These are phyloP conservation scores for Grosmannia clavigera DNA, from an alignment of 2,329 filamentous ascomycete species.

Conservation along the genomic window DNA sequence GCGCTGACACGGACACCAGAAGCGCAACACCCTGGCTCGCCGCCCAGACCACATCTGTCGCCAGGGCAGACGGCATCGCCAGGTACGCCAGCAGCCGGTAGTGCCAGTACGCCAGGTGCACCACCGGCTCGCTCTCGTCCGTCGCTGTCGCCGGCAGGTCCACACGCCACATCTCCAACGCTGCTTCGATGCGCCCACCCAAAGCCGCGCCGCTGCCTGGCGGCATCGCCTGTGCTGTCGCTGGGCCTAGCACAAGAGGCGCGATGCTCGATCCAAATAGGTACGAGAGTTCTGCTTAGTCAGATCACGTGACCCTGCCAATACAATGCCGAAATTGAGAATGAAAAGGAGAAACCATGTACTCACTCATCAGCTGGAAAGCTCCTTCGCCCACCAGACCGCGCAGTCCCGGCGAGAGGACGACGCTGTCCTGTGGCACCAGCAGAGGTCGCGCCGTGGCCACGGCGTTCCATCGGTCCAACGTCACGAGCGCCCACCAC, in stretches of 20 bases:
- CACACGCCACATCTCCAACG: conserved; percentile 54
- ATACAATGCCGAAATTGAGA: too few relatives aligned
- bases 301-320: not conserved
- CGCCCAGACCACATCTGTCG: conserved; percentile 46
- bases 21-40: conserved; percentile 47
- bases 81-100: conserved; percentile 52
- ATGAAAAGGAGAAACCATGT: not conserved
- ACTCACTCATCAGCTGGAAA: conserved; percentile 55
- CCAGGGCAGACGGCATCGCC: conserved; percentile 40
- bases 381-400: conserved; percentile 48
- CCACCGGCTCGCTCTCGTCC: conserved; percentile 36
- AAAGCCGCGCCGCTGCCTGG: conserved; percentile 29
- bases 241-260: conserved; percentile 13
- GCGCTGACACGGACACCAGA: conserved; percentile 30
- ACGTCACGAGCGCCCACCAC: conserved; percentile 61
- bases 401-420: conserved; percentile 47
- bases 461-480: conserved; percentile 64
- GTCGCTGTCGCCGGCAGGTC: conserved; percentile 46
- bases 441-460: conserved; percentile 49
- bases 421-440: conserved; percentile 49
- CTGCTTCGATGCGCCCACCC: conserved; percentile 38
- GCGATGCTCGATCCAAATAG: conserved; percentile 33
- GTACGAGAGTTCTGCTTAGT: conserved; percentile 13
- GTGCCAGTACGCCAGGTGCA: conserved; percentile 61
- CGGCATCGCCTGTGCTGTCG: conserved; percentile 29